These are phyloP conservation scores for Epichloe scottii DNA, from an alignment of 2,329 filamentous ascomycete genomes.

Conservation along the genomic window DNA sequence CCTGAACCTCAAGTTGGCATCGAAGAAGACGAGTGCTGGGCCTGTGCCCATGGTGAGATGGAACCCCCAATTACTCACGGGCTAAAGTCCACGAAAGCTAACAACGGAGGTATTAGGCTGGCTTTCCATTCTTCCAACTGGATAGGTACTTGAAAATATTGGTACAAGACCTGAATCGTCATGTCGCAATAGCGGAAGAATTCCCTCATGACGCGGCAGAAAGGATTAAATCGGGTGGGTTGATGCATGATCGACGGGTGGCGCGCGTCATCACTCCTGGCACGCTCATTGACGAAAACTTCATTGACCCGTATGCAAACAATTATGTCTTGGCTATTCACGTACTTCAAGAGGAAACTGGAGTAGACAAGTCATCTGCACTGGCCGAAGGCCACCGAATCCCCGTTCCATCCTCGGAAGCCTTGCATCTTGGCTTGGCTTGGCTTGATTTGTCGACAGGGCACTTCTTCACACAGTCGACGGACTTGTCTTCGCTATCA, in stretches of 20 bases:
- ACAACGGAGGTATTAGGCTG: constrained; percentile 42
- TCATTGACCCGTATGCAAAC: constrained; percentile 87
- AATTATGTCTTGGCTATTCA: constrained; percentile 85
- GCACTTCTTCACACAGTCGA: constrained; percentile 76
- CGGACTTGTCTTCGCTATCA: constrained; percentile 58
- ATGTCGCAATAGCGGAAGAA: constrained; percentile 91
- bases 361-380: neutral
- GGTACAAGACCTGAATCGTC: constrained; percentile 79
- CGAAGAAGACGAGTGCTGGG: constrained; percentile 66
- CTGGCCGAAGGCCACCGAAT: neutral
- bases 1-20: constrained; percentile 75
- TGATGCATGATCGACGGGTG: constrained; percentile 76
- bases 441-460: constrained; percentile 96
- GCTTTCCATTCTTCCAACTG: constrained; percentile 86
- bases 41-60: constrained; percentile 67
- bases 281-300: constrained; percentile 93
- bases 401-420: constrained; percentile 5
- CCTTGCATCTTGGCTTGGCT: constrained; percentile 55
- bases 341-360: constrained; percentile 18
- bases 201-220: constrained; percentile 62
- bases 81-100: constrained; percentile 3
- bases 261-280: constrained; percentile 85
- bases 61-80: neutral
- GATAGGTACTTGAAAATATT: constrained; percentile 87
- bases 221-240: constrained; percentile 61